Evolutionary conservation across 2,329 filamentous ascomycete genomes (phyloP), one percentile per base, ranked within the genome.

Genomic region (Scopulariopsis brevicaulis): DNA sequence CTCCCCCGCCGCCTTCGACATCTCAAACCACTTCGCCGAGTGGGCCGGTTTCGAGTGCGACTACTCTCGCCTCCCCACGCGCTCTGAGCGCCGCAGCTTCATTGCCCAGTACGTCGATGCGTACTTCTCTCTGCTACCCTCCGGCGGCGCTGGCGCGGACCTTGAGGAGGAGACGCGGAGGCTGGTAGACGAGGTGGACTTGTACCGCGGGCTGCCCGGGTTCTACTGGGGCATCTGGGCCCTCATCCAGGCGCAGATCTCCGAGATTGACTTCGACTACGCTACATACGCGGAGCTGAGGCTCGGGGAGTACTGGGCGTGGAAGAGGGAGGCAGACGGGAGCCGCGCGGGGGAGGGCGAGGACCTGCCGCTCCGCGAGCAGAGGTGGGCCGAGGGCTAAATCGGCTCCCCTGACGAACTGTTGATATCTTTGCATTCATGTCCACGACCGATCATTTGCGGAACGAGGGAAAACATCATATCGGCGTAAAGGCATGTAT

Each of bases 41-140:
- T 99, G 94, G 93, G 92, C 87, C 60, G 94, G 94, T 59, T 96
- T 96, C 67, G 90, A 96, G 65, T 99, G 94, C 77, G 91, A 97
- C 71, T 92, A 89, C 74, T 83, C 75, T 65, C 86, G 87, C 64
- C 80, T 97, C 59, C 94, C 94, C 5, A 94, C 89, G 1, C 81
- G 81, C 61, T 76, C 84, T 22, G 84, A 93, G 65, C 86, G 94
- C 32, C 81, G 83, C 52, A 83, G 86, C 58, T 99, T 99, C 72
- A 81, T 97, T 60, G 77, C 80, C 62, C 87, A 93, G 68, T 99
- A 99, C 68, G 81, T 96, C 32, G 77, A 78, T 60, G 83, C 86
- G 61, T 96, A 94, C 74, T 83, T 83, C 64, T 70, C 77, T 60
- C 74, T 76, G 54, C 71, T 77, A 1, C 40, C 40, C 10, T 40